These are phyloP conservation scores for Flaveria bidentis DNA, from an alignment of 129 eudicot genomes.

Conservation along the genomic window DNA sequence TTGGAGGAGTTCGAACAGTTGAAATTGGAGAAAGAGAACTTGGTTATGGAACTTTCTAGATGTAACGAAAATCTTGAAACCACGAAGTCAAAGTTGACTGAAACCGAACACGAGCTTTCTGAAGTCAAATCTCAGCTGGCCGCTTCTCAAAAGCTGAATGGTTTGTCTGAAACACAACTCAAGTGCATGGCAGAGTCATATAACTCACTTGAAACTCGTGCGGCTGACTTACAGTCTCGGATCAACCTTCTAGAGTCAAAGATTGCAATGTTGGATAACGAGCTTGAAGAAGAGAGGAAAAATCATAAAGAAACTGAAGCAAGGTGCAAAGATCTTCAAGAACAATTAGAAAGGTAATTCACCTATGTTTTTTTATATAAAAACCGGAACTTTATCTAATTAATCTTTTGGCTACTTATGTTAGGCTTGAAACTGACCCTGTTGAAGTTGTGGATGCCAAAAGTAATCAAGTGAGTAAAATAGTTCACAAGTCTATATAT, in stretches of 20 bases:
- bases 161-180: conserved; percentile 96
- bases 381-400: conserved; percentile 18
- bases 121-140: conserved; percentile 83
- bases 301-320: conserved; percentile 62
- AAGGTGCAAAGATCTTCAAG: conserved; percentile 69
- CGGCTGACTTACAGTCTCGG: conserved; percentile 68
- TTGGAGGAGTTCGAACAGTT: conserved; percentile 74
- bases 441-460: conserved; percentile 56
- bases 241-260: conserved; percentile 58
- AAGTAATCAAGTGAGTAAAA: conserved; percentile 60
- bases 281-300: conserved; percentile 70
- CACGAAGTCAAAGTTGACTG: conserved; percentile 63
- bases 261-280: conserved; percentile 52
- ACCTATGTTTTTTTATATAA: background rate
- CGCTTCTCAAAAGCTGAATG: conserved; percentile 66
- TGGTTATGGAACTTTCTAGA: conserved; percentile 60
- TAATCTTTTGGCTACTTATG: conserved; percentile 24
- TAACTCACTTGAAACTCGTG: conserved; percentile 79
- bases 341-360: conserved; percentile 73
- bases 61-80: conserved; percentile 64
- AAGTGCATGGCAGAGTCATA: conserved; percentile 99
- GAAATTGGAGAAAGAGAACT: conserved; percentile 68
- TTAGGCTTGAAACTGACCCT: conserved; percentile 52
- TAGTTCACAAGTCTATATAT: background rate
- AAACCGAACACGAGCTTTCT: conserved; percentile 63